These are phyloP conservation scores for Viola odorata DNA, from an alignment of 345 rosid species.

Conservation along the genomic window DNA sequence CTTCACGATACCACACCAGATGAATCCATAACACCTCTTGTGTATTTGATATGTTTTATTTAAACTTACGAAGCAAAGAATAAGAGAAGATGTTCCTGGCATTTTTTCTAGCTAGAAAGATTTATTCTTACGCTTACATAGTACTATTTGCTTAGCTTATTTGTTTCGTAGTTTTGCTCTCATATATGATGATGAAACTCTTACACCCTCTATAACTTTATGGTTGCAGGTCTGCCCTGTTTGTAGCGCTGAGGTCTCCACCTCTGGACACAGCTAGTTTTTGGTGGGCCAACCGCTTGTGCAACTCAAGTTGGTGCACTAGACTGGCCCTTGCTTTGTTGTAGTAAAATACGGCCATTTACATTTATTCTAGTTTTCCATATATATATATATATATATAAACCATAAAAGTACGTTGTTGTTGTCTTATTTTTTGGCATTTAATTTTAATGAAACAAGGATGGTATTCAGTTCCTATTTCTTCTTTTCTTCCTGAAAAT, in stretches of 20 bases:
- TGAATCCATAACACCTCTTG: no score
- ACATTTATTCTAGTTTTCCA: neutral
- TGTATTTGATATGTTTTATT: no score
- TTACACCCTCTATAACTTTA: neutral
- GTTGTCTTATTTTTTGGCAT: neutral
- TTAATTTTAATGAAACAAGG: neutral
- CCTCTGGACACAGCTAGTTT: constrained; percentile 49
- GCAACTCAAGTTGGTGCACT: neutral
- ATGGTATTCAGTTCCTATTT: neutral
- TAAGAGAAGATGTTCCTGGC: no score
- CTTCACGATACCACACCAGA: no score
- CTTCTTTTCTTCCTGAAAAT: neutral
- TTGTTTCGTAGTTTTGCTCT: no score
- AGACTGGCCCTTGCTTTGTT: neutral
- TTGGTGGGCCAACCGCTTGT: neutral
- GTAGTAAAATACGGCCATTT: no score
- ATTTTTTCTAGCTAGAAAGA: no score
- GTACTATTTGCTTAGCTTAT: no score
- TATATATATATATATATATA: neutral
- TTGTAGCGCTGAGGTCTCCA: constrained; percentile 71
- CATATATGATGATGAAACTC: neutral
- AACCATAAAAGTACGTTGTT: no score
- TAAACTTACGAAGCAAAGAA: no score
- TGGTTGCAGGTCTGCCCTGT: constrained; percentile 78
- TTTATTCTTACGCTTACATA: no score